Evolutionary conservation across 2,329 filamentous ascomycete species (phyloP).

Genomic region (Didymella exigua): DNA sequence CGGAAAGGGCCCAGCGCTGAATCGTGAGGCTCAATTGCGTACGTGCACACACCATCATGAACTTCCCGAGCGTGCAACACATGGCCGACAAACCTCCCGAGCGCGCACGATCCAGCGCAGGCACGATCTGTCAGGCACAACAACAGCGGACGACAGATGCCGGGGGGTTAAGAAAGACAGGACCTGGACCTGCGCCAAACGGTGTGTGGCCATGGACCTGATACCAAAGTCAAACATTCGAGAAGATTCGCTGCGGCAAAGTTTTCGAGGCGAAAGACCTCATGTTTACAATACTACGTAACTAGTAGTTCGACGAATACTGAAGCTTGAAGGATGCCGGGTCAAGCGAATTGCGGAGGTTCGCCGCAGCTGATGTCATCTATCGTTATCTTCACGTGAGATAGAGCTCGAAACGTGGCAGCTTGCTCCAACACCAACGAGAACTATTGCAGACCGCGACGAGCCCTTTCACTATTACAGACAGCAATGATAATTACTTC

Average conservation of each 20-base stretch:
- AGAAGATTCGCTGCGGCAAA: neutral
- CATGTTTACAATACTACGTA: neutral
- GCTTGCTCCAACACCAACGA: constrained; percentile 16
- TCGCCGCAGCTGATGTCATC: constrained; percentile 13
- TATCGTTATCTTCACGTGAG: constrained; percentile 9
- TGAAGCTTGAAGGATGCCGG: neutral
- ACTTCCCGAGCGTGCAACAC: constrained; percentile 25
- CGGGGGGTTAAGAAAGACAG: constrained; percentile 17
- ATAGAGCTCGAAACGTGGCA: constrained; percentile 20
- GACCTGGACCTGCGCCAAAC: neutral
- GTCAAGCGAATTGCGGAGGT: constrained; percentile 7
- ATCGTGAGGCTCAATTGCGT: constrained; percentile 11
- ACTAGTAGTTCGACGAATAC: neutral
- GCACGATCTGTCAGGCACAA: neutral
- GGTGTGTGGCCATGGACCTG: neutral
- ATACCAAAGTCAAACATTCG: neutral
- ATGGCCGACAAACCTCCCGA: constrained; percentile 25
- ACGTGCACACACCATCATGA: neutral
- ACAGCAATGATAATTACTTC: constrained; percentile 20
- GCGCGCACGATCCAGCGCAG: constrained; percentile 12
- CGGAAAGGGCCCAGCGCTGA: constrained; percentile 23
- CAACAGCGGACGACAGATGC: constrained; percentile 11
- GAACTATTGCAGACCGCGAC: constrained; percentile 1
- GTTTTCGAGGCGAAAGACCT: neutral
- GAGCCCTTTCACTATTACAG: constrained; percentile 1